A percentile compares a stretch with the other conserved stretches of the same genome.
Conservation (phyloP, 2,329 filamentous ascomycete genomes). For the Neoscytalidium dimidiatum region DNA sequence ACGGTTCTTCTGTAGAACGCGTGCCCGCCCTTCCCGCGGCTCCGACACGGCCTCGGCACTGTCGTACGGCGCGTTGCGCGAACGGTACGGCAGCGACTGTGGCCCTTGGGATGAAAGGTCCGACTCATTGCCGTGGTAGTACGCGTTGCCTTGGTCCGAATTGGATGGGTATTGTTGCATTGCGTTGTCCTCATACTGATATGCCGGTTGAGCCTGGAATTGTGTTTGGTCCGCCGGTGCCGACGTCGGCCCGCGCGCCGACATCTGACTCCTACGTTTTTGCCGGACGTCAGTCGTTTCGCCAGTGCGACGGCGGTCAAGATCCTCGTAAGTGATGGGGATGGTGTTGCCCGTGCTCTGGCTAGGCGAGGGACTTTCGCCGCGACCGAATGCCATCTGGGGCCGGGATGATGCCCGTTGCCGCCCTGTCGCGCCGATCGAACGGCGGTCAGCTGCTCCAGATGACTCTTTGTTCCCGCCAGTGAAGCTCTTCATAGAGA, state of each 20-base stretch:
- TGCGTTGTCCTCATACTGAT: slow-evolving; percentile 11
- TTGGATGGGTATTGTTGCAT: slow-evolving; percentile 14
- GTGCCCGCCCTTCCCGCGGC: slow-evolving; percentile 34
- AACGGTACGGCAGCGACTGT: slow-evolving; percentile 27
- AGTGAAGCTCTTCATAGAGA: slow-evolving; percentile 47
- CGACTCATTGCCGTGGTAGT: slow-evolving; percentile 35
- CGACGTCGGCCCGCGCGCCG: slow-evolving; percentile 31
- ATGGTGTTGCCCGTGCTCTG: slow-evolving; percentile 47
- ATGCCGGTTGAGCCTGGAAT: slow-evolving; percentile 29
- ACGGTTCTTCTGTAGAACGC: slow-evolving; percentile 78
- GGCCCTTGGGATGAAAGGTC: slow-evolving; percentile 35
- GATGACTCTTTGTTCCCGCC: slow-evolving; percentile 38
- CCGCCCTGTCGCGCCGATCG: slow-evolving; percentile 24
- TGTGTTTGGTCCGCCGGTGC: slow-evolving; percentile 39
- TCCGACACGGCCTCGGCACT: slow-evolving; percentile 27
- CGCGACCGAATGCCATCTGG: slow-evolving; percentile 47
- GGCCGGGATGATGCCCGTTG: slow-evolving; percentile 32
- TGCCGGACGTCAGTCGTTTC: slow-evolving; percentile 11
- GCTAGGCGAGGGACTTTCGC: slow-evolving; percentile 46
- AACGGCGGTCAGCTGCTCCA: slow-evolving; percentile 28
- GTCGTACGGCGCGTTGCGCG: slow-evolving; percentile 44
- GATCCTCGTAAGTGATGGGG: slow-evolving; percentile 45
- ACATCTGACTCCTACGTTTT: slow-evolving; percentile 14
- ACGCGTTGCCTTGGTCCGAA: slow-evolving; percentile 26
- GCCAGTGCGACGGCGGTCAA: slow-evolving; percentile 30